A percentile compares a stretch with the other conserved stretches of the same genome.
Conservation (phyloP, 805 yeast genomes). For the Lachancea meyersii region DNA sequence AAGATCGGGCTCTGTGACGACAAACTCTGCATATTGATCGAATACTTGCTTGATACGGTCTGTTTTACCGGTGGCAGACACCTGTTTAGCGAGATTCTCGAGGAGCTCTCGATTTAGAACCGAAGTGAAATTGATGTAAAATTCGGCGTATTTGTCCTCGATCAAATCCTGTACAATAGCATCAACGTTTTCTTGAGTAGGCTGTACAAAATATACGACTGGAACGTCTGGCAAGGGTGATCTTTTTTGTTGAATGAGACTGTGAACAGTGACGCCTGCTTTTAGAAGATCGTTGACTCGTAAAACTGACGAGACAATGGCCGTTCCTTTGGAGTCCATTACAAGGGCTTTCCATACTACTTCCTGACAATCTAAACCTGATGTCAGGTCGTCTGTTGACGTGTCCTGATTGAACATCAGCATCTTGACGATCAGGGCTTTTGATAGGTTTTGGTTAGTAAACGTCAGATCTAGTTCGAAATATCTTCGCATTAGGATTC, state of each 20-base stretch:
- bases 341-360: slow-evolving; percentile 87
- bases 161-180: slow-evolving; percentile 66
- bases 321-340: slow-evolving; percentile 74
- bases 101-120: slow-evolving; percentile 68
- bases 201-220: slow-evolving; percentile 84
- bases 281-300: slow-evolving; percentile 85
- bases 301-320: slow-evolving; percentile 82
- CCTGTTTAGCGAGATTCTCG: slow-evolving; percentile 83
- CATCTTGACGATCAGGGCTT: slow-evolving; percentile 62
- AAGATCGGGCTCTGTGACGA: slow-evolving; percentile 88
- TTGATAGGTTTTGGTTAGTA: neutral
- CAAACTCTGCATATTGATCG: slow-evolving; percentile 89
- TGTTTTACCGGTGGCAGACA: slow-evolving; percentile 65
- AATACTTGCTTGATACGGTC: slow-evolving; percentile 76
- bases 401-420: slow-evolving; percentile 69
- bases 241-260: slow-evolving; percentile 62
- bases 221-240: slow-evolving; percentile 93
- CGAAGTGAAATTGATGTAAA: slow-evolving; percentile 82
- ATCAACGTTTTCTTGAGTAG: slow-evolving; percentile 70
- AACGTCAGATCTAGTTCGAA: neutral
- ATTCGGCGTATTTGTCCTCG: slow-evolving; percentile 67
- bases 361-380: slow-evolving; percentile 54
- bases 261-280: slow-evolving; percentile 88
- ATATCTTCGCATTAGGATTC: neutral
- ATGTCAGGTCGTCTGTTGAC: slow-evolving; percentile 44